Percentiles rank a stretch among this genome's conserved stretches.
phyloP scores from a whole-genome alignment of 768 basidiomycete genomes.

The Termitomyces sp. region DNA sequence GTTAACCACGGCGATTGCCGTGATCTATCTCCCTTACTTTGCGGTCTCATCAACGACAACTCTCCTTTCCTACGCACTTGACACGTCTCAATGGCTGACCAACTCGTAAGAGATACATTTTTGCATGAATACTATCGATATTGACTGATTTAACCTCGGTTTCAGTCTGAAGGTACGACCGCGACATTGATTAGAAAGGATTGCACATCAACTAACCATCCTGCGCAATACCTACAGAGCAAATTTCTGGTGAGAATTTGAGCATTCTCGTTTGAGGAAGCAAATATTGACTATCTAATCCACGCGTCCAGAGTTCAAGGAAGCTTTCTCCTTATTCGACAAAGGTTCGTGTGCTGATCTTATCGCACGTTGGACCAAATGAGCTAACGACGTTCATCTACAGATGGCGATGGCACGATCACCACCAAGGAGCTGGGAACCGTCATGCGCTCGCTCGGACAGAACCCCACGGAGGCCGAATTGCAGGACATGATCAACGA shows the following conservation, averaged over 20 bases:
- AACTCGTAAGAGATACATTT: conserved; percentile 39
- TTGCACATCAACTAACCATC: neutral
- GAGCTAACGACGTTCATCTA: conserved; percentile 2
- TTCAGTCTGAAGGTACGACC: conserved; percentile 55
- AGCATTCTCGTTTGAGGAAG: neutral
- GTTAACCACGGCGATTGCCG: conserved; percentile 23
- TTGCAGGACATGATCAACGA: conserved; percentile 96
- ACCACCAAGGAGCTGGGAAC: conserved; percentile 88
- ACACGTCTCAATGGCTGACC: conserved; percentile 46
- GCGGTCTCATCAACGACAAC: conserved; percentile 2
- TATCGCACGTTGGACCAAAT: conserved; percentile 1
- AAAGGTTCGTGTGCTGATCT: conserved; percentile 56
- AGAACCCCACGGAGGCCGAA: conserved; percentile 91
- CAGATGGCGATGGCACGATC: conserved; percentile 93
- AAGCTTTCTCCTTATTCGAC: conserved; percentile 97
- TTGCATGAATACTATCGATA: neutral
- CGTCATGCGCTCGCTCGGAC: conserved; percentile 90
- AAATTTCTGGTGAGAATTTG: conserved; percentile 72
- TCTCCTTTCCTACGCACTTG: conserved; percentile 8
- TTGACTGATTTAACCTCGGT: neutral
- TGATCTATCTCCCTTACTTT: conserved; percentile 10
- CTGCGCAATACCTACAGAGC: conserved; percentile 49
- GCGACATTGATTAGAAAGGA: conserved; percentile 9
- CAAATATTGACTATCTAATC: neutral
- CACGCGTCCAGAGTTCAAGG: conserved; percentile 84